A percentile compares a stretch with the other conserved stretches of the same genome.
These are phyloP conservation scores for Suaeda aralocaspica DNA, from an alignment of 148 eudicot genomes.

Conservation along the genomic window DNA sequence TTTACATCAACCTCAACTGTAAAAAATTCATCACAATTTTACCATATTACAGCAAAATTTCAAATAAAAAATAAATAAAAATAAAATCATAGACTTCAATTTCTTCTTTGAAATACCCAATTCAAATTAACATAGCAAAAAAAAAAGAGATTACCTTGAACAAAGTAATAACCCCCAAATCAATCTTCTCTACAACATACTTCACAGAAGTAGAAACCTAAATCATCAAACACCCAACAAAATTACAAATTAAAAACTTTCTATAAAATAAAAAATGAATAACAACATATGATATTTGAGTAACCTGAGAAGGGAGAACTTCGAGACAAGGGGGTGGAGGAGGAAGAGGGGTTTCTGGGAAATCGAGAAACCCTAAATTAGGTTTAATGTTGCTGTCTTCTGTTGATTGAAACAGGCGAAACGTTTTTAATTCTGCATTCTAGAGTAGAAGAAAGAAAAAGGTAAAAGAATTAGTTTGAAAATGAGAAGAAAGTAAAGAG, in stretches of 20 bases:
- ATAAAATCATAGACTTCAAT: too few species aligned
- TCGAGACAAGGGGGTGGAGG: constrained; percentile 84
- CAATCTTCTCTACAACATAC: constrained; percentile 60
- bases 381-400: constrained; percentile 27
- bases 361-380: constrained; percentile 53
- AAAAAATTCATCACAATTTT: neutral
- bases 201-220: constrained; percentile 61
- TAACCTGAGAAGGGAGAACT: constrained; percentile 73
- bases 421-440: constrained; percentile 30
- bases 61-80: neutral
- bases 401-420: constrained; percentile 50
- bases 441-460: constrained; percentile 1
- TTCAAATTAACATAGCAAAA: neutral
- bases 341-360: constrained; percentile 39
- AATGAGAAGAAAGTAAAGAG: neutral
- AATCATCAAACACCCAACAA: constrained; percentile 6
- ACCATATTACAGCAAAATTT: neutral
- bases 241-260: neutral
- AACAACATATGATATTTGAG: neutral
- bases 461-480: neutral
- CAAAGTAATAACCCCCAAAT: constrained; percentile 56
- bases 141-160: constrained; percentile 50
- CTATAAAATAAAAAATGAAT: neutral
- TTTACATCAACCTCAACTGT: neutral
- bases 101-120: neutral